phyloP scores from a whole-genome alignment of 1,139 yeast genomes.

The Candida sanyaensis region DNA sequence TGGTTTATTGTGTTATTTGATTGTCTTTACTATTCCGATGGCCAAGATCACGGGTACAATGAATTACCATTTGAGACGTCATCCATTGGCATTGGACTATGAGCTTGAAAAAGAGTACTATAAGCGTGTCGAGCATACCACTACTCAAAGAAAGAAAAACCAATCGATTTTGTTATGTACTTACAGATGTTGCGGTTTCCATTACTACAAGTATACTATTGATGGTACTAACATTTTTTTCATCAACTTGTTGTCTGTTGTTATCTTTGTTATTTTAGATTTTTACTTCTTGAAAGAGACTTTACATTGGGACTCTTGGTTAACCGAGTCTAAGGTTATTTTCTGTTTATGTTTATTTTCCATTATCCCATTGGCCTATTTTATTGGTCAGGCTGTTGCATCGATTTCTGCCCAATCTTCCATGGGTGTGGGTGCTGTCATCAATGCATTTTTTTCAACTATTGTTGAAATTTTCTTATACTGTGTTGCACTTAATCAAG shows the following conservation, averaged over 20 bases:
- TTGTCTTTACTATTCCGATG: slow-evolving; percentile 93
- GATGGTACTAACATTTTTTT: slow-evolving; percentile 95
- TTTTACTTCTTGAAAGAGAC: slow-evolving; percentile 62
- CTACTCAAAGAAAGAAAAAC: slow-evolving; percentile 25
- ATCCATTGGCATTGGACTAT: slow-evolving; percentile 82
- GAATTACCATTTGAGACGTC: slow-evolving; percentile 79
- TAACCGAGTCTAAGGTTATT: slow-evolving; percentile 63
- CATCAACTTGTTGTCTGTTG: slow-evolving; percentile 78
- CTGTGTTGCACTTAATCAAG: slow-evolving; percentile 85
- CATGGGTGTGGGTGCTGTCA: slow-evolving; percentile 99
- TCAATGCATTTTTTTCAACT: slow-evolving; percentile 96
- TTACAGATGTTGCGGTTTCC: slow-evolving; percentile 87
- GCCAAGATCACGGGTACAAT: slow-evolving; percentile 64
- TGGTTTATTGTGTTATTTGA: slow-evolving; percentile 71
- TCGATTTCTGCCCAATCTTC: slow-evolving; percentile 98
- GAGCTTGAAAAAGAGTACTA: slow-evolving; percentile 60
- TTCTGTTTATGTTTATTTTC: slow-evolving; percentile 80
- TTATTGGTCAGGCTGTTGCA: slow-evolving; percentile 98
- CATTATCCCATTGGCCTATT: slow-evolving; percentile 91
- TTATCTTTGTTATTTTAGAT: slow-evolving; percentile 80
- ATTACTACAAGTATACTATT: slow-evolving; percentile 92
- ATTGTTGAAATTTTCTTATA: slow-evolving; percentile 90
- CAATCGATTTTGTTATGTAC: slow-evolving; percentile 70
- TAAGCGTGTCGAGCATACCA: slow-evolving; percentile 21
- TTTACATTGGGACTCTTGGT: slow-evolving; percentile 46